Percentiles rank a stretch among this genome's conserved stretches.
Conservation (phyloP, 306 rosid species). For the Parietaria judaica region DNA sequence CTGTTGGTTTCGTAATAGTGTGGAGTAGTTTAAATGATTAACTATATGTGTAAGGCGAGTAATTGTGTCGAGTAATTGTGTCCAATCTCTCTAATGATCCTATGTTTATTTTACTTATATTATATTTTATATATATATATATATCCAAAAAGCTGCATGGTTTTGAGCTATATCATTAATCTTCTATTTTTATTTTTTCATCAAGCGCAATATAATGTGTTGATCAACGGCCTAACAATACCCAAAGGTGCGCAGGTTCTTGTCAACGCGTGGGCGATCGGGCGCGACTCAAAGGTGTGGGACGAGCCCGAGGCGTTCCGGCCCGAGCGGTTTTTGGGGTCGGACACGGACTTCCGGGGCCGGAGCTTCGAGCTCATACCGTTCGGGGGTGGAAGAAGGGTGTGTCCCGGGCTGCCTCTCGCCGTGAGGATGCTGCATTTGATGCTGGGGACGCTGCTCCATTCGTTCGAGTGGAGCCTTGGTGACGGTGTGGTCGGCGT, state of each 20-base stretch:
- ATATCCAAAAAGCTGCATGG: too few relatives aligned
- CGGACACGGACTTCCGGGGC: conserved; percentile 39
- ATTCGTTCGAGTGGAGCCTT: conserved; percentile 56
- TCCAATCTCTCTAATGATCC: too few relatives aligned
- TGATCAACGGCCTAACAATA: conserved; percentile 23
- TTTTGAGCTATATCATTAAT: too few relatives aligned
- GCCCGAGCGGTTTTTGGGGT: conserved; percentile 48
- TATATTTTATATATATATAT: too few relatives aligned
- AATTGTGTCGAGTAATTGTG: too few relatives aligned
- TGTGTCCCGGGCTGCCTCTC: conserved; percentile 40
- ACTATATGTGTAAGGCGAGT: too few relatives aligned
- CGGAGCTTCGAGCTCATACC: conserved; percentile 40
- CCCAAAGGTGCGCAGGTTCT: conserved; percentile 43
- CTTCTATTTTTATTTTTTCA: too few relatives aligned
- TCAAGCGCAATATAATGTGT: too few relatives aligned
- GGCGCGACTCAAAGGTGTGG: conserved; percentile 36
- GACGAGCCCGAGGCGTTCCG: conserved; percentile 24
- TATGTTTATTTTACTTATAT: too few relatives aligned
- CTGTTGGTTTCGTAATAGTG: too few relatives aligned
- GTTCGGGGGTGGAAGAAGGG: conserved; percentile 37
- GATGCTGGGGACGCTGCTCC: conserved; percentile 43
- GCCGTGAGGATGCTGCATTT: conserved; percentile 39
- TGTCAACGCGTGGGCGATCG: conserved; percentile 42
- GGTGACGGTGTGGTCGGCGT: conserved; percentile 25
- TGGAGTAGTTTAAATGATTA: too few relatives aligned